Base-by-base conservation (phyloP, 179 eudicot genomes). In the Spinacia oleracea region DNA sequence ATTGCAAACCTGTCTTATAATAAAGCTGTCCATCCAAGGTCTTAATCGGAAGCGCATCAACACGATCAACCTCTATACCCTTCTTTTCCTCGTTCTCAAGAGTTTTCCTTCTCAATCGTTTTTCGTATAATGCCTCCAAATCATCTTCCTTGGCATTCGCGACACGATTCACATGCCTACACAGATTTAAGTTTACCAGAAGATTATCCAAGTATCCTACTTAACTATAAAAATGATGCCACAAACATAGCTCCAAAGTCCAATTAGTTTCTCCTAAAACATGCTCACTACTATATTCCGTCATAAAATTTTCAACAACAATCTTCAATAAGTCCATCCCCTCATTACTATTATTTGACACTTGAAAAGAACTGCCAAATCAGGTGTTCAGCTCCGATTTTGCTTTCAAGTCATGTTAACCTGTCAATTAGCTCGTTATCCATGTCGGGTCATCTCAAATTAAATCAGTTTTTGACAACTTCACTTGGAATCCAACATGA, bases 41-140 rank as follows among this genome's bases (percentile, higher is more conserved):
- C 88, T 95, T 95, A 38, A 95, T 91, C 9, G 98, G 98, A 79
- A 93, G 97, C 1, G 95, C 97, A 84, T 95, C 95, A 34, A 91
- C 92, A 53, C 89, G 93, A 82, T 95, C 97, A 87, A 95, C 95
- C 85, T 89, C 90, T 75, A 88, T 32, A 63, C 80, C 89, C 59
- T 86, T 87, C 31, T 78, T 78, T 73, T 73, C 89, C 70, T 84
- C 89, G 62, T 84, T 84, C 82, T 84, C 93, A 74, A 84, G 73
- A 29, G 80, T 62, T 77, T 87, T 91, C 84, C 82, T 93, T 46
- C 79, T 83, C 55, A 83, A 62, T 43, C 85, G 86, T 78, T 63
- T 84, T 88, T 91, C 97, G 77, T 89, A 93, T 32, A 79, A 59
- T 12, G 79, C 70, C 84, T 93, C 98, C 83, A 95, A 78, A 50